Evolutionary conservation across 352 stramenopile genomes (phyloP).

Genomic region (Globisporangium cystogenes): DNA sequence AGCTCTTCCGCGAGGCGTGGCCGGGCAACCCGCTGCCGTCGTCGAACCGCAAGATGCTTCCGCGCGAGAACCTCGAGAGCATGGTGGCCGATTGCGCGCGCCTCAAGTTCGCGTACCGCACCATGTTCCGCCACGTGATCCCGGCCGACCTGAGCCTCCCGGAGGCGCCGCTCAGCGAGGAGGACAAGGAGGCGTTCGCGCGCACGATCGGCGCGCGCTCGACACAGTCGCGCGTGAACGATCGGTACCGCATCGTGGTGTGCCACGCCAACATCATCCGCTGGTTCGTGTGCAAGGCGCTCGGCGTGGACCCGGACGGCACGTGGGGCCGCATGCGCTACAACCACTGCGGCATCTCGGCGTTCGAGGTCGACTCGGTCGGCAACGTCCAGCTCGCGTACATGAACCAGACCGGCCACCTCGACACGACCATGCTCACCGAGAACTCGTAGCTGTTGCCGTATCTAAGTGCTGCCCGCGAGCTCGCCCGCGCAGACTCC

Average conservation of each 20-base stretch:
- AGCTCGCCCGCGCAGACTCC: too few relatives aligned
- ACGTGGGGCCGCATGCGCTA: conserved; percentile 71
- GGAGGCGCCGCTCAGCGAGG: conserved; percentile 20
- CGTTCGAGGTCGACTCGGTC: conserved; percentile 61
- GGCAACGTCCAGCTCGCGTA: conserved; percentile 60
- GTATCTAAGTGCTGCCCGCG: not conserved
- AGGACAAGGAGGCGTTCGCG: conserved; percentile 23
- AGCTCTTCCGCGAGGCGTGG: conserved; percentile 65
- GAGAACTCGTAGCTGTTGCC: conserved; percentile 30
- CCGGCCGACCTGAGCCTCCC: conserved; percentile 34
- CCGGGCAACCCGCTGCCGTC: conserved; percentile 57
- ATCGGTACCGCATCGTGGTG: conserved; percentile 54
- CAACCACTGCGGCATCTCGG: conserved; percentile 59
- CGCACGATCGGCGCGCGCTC: conserved; percentile 21
- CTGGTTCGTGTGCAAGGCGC: conserved; percentile 63
- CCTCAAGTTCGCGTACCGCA: conserved; percentile 57
- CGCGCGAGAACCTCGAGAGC: conserved; percentile 65
- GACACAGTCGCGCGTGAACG: conserved; percentile 26
- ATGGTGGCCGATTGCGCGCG: conserved; percentile 67
- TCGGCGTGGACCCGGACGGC: conserved; percentile 54
- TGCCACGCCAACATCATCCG: conserved; percentile 73
- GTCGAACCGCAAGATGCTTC: conserved; percentile 54
- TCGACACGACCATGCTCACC: conserved; percentile 48
- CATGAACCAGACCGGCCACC: conserved; percentile 61
- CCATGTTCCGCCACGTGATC: conserved; percentile 63